Evolutionary conservation across 2,329 filamentous ascomycete species (phyloP), one percentile per base, ranked within the genome.

Genomic region (Aspergillus eucalypticola): DNA sequence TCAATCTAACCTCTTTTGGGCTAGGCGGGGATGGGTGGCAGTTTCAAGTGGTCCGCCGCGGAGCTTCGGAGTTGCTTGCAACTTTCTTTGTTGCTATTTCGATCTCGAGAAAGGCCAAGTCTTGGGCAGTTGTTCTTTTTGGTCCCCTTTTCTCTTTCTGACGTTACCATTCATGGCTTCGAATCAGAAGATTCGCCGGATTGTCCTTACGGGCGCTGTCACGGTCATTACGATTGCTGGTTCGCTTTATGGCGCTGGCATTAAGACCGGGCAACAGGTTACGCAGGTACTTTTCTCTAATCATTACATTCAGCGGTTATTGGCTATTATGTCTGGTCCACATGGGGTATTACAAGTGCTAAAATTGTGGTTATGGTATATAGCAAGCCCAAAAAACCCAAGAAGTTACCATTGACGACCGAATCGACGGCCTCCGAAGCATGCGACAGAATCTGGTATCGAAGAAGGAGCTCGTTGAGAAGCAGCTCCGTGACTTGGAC

Each of bases 241-340:
- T 54, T 80, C 84, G 5, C 79, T 83, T 62, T 88, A 86, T 66
- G 86, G 86, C 23, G 86, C 86, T 19, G 81, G 81, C 6, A 64
- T 88, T 61, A 87, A 87, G 70, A 82, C 79, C 3, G 73, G 80
- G 32, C 76, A 81, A 63, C 82, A 87, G 53, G 71, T 76, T 39
- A 77, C 79, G 57, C 72, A 85, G 78, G 85, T 87, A 74, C 46
- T 25, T 21, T 41, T 44, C 8, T 29, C 32, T 13, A 6, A 13
- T 11, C 5, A 6, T 13, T 35, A 35, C 32, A 1, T 35, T 35
- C 7, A 5, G 32, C 32, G 11, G 5, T 2, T 35, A 35, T 6
- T 35, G 10, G 32, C 10, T 13, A 13, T 13, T 15, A 13, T 5
- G 1, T 6, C 1, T 35, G 32, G 4, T 35, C 11, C 29, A 8